Percentiles rank a stretch among this genome's conserved stretches.
Evolutionary conservation across 1,284 basidiomycete species (phyloP).

Genomic region (Ustilago curta): DNA sequence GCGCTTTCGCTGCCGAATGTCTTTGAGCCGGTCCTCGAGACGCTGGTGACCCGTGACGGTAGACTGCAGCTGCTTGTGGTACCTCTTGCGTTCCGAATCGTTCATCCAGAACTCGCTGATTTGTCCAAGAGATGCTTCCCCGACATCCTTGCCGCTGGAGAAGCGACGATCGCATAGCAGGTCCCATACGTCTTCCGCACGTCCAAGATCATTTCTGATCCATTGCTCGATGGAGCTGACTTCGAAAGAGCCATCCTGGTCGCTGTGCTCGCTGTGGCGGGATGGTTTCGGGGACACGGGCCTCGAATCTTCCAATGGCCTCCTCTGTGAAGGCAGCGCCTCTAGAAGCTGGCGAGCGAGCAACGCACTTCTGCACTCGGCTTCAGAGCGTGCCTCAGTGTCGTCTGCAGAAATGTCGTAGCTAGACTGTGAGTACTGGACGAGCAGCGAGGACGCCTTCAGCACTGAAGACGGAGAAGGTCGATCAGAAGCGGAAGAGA

Average conservation of each 20-base stretch:
- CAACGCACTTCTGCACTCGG: background rate
- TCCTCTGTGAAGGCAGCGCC: constrained; percentile 31
- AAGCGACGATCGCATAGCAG: constrained; percentile 27
- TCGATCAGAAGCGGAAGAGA: constrained; percentile 18
- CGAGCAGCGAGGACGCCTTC: constrained; percentile 31
- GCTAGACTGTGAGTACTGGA: constrained; percentile 11
- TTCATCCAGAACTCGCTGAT: constrained; percentile 51
- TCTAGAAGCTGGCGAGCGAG: constrained; percentile 27
- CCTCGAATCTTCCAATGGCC: constrained; percentile 7
- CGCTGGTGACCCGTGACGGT: constrained; percentile 7
- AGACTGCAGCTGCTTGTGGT: constrained; percentile 28
- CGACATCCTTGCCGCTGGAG: background rate
- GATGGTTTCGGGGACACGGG: constrained; percentile 9
- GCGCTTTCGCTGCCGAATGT: constrained; percentile 23
- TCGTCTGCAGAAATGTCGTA: background rate
- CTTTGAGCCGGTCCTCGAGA: constrained; percentile 29
- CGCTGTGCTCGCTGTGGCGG: constrained; percentile 9
- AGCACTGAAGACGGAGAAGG: constrained; percentile 32
- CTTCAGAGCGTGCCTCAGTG: background rate
- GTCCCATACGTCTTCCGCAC: constrained; percentile 44
- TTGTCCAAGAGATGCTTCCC: background rate
- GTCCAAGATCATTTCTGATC: constrained; percentile 17
- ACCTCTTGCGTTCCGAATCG: constrained; percentile 24
- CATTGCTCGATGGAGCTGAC: constrained; percentile 32
- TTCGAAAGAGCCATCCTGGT: constrained; percentile 22